Evolutionary conservation across 768 basidiomycete species (phyloP).

Genomic region (Crucibulum laeve): DNA sequence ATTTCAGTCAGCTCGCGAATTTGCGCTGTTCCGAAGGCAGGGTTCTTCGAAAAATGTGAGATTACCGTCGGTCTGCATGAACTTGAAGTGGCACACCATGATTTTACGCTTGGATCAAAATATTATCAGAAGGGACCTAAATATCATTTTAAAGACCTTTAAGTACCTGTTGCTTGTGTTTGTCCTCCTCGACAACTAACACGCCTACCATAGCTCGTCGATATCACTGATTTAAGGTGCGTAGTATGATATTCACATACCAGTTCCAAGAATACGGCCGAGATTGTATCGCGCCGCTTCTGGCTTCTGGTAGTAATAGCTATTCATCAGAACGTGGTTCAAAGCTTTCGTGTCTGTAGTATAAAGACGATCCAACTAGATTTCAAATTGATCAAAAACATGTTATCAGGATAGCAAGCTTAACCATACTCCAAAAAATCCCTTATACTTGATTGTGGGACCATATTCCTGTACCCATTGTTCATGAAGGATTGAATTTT

Average conservation of each 20-base stretch:
- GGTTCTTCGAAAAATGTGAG: constrained; percentile 39
- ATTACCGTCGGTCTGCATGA: neutral
- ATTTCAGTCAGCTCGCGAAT: constrained; percentile 53
- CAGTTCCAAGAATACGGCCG: constrained; percentile 37
- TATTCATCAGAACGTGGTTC: constrained; percentile 58
- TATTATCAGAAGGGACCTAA: neutral
- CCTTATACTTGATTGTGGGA: constrained; percentile 36
- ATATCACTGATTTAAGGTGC: neutral
- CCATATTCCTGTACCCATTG: constrained; percentile 50
- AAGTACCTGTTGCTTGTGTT: constrained; percentile 40
- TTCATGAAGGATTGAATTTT: constrained; percentile 33
- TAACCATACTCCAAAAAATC: constrained; percentile 42
- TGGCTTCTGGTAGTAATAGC: constrained; percentile 53
- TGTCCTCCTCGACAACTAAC: constrained; percentile 43
- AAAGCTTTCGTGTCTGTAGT: constrained; percentile 62
- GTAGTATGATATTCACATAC: constrained; percentile 10
- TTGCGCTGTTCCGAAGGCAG: constrained; percentile 60
- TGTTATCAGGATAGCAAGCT: constrained; percentile 8
- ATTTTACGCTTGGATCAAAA: constrained; percentile 28
- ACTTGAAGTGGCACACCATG: constrained; percentile 27
- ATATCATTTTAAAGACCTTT: neutral
- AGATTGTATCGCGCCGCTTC: constrained; percentile 31
- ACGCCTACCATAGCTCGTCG: constrained; percentile 33
- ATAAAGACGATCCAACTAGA: constrained; percentile 36
- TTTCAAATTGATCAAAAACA: neutral